Percentiles rank a stretch among this genome's conserved stretches.
Evolutionary conservation across 2,329 filamentous ascomycete genomes (phyloP).

Genomic region (Teratosphaeria zuluensis): DNA sequence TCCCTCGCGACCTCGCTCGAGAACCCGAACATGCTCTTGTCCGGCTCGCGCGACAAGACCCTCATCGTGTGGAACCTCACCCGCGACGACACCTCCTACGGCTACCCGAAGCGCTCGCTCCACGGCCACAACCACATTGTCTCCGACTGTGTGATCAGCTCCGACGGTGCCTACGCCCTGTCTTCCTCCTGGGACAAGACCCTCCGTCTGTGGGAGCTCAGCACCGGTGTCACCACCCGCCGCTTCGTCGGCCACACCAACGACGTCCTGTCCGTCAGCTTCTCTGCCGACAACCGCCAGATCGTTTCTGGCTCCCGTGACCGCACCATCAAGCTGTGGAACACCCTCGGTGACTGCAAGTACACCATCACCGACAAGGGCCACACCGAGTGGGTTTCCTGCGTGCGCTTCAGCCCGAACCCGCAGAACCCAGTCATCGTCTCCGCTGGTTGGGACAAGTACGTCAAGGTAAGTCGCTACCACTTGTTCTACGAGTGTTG

Average conservation of each 20-base stretch:
- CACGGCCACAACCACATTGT: constrained; percentile 99
- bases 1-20: constrained; percentile 96
- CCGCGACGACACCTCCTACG: constrained; percentile 95
- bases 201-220: constrained; percentile 97
- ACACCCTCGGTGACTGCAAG: constrained; percentile 99
- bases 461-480: constrained; percentile 83
- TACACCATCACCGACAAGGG: constrained; percentile 99
- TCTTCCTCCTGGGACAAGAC: constrained; percentile 99
- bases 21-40: constrained; percentile 99
- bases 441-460: constrained; percentile 97
- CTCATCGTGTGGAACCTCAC: constrained; percentile 99
- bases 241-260: constrained; percentile 99
- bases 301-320: constrained; percentile 98
- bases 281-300: constrained; percentile 99
- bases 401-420: constrained; percentile 99
- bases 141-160: constrained; percentile 99
- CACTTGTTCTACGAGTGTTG: not conserved
- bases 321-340: constrained; percentile 99
- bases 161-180: constrained; percentile 96
- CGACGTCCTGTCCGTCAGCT: constrained; percentile 98
- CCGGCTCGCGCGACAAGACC: constrained; percentile 93
- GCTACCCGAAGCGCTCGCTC: constrained; percentile 97
- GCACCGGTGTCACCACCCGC: constrained; percentile 91
- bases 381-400: constrained; percentile 99
- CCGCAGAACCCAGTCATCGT: constrained; percentile 99